Evolutionary conservation across 2,329 filamentous ascomycete species (phyloP).

Genomic region (Camillea tinctor): DNA sequence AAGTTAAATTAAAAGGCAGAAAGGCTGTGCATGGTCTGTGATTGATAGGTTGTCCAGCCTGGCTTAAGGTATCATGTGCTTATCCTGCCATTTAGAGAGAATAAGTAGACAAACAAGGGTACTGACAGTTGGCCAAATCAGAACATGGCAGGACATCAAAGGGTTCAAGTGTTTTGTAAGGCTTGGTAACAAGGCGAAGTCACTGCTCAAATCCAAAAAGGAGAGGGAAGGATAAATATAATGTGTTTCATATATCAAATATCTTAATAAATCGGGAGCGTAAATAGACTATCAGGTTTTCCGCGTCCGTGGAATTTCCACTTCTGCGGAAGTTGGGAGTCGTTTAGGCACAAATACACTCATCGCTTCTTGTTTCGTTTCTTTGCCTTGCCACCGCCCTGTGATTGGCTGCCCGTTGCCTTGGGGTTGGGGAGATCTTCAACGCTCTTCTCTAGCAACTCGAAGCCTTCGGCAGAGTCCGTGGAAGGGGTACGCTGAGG

Average conservation of each 20-base stretch:
- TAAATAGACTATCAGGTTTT: not conserved
- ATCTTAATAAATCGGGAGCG: not conserved
- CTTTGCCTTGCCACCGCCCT: slow-evolving; percentile 45
- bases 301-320: not conserved
- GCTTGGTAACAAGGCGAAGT: not conserved
- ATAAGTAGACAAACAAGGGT: not conserved
- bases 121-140: not conserved
- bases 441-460: slow-evolving; percentile 61
- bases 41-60: too few species aligned
- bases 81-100: too few species aligned
- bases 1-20: too few species aligned
- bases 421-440: slow-evolving; percentile 54
- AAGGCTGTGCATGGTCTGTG: too few species aligned
- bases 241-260: not conserved
- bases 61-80: too few species aligned
- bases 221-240: not conserved
- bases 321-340: not conserved
- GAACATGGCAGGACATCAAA: not conserved
- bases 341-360: slow-evolving; percentile 10
- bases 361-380: slow-evolving; percentile 58
- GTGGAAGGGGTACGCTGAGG: slow-evolving; percentile 54
- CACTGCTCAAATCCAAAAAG: not conserved
- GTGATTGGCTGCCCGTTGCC: slow-evolving; percentile 44
- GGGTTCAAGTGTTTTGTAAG: not conserved
- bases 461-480: slow-evolving; percentile 61